Evolutionary conservation across 108 stramenopile species (phyloP).

Genomic region (Cyclotella kingstonii): DNA sequence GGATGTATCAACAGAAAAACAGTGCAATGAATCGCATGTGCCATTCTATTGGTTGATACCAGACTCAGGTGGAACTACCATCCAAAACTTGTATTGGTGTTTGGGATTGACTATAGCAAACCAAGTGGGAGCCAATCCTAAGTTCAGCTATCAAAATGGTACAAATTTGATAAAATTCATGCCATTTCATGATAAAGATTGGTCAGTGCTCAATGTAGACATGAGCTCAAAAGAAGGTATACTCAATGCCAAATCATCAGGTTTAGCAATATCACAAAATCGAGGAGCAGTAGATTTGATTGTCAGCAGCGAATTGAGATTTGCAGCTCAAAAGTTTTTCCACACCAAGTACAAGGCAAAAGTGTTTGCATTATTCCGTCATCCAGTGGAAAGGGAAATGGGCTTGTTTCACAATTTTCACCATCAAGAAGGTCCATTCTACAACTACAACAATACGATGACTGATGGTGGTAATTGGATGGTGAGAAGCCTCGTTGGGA

Average conservation of each 20-base stretch:
- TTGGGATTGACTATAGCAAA: slow-evolving; percentile 39
- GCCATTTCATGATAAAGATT: slow-evolving; percentile 10
- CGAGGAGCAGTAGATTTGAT: slow-evolving; percentile 21
- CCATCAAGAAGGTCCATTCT: not conserved
- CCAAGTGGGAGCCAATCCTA: slow-evolving; percentile 37
- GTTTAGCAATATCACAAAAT: slow-evolving; percentile 20
- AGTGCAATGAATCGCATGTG: slow-evolving; percentile 18
- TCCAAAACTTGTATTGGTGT: slow-evolving; percentile 39
- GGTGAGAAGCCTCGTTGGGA: slow-evolving; percentile 20
- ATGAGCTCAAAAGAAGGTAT: slow-evolving; percentile 44
- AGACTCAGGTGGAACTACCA: slow-evolving; percentile 19
- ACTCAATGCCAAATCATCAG: slow-evolving; percentile 24
- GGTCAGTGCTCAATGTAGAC: slow-evolving; percentile 43
- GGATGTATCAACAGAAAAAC: slow-evolving; percentile 4
- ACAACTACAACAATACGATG: not conserved
- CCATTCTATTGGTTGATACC: slow-evolving; percentile 45
- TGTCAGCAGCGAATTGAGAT: slow-evolving; percentile 13
- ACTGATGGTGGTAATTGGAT: slow-evolving; percentile 24
- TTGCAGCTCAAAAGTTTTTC: slow-evolving; percentile 17
- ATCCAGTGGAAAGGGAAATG: slow-evolving; percentile 22
- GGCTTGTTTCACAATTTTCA: not conserved
- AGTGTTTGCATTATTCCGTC: slow-evolving; percentile 33
- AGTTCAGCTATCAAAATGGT: slow-evolving; percentile 3
- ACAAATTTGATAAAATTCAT: slow-evolving; percentile 23
- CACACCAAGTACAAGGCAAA: slow-evolving; percentile 25